Percentiles rank a stretch among this genome's conserved stretches.
Evolutionary conservation across 2,329 filamentous ascomycete species (phyloP).

Genomic region (Cladosporium sp.): DNA sequence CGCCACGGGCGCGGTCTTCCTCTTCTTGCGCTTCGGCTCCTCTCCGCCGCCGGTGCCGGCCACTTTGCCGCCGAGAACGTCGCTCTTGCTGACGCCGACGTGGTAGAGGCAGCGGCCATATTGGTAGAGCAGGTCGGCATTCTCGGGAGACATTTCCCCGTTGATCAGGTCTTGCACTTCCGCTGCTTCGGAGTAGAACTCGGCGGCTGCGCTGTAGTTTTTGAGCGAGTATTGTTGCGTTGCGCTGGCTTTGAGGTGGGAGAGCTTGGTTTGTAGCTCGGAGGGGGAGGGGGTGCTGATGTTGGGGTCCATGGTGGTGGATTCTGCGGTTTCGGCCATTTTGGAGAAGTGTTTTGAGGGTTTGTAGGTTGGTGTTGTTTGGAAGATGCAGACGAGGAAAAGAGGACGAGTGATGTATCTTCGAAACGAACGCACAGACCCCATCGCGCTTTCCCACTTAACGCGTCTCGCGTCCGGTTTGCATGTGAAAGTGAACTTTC

Average conservation of each 20-base stretch:
- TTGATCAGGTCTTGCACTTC: constrained; percentile 88
- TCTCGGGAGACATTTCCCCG: constrained; percentile 84
- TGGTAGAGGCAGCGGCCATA: constrained; percentile 94
- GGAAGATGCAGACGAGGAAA: background rate
- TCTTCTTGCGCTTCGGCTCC: constrained; percentile 50
- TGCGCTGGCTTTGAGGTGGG: constrained; percentile 75
- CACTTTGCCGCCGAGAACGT: constrained; percentile 83
- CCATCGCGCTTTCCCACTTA: background rate
- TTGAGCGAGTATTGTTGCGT: constrained; percentile 84
- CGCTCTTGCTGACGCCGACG: constrained; percentile 88
- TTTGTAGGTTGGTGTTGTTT: background rate
- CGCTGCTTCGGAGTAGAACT: constrained; percentile 82
- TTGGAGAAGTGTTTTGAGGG: background rate
- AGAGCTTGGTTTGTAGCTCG: constrained; percentile 30
- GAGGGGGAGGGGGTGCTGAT: background rate
- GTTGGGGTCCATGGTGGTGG: background rate
- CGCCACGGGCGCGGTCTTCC: constrained; percentile 32
- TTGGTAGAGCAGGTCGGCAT: constrained; percentile 89
- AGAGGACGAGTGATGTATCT: too few relatives aligned
- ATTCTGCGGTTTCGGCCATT: constrained; percentile 4
- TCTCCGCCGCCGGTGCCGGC: constrained; percentile 40
- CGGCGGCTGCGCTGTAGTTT: constrained; percentile 79
- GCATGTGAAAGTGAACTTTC: constrained; percentile 5
- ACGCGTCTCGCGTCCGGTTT: background rate
- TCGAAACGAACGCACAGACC: too few relatives aligned